Evolutionary conservation across 164 flowering plant species (phyloP).

Genomic region (Warburgia ugandensis): DNA sequence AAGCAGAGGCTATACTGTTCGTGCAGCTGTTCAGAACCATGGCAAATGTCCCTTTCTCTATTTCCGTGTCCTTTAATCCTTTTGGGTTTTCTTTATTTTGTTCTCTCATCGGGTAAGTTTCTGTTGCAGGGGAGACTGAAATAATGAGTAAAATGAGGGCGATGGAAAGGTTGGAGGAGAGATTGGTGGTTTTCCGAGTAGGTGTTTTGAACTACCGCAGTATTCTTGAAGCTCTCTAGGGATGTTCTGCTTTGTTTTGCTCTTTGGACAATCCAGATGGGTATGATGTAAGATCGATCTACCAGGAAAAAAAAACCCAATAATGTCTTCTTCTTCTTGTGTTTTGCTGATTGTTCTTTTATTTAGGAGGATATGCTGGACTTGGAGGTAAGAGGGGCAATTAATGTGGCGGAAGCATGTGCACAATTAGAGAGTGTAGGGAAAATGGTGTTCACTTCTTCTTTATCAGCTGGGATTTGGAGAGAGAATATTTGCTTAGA

Average conservation of each 20-base stretch:
- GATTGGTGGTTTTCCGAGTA: conserved; percentile 32
- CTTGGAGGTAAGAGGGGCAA: conserved; percentile 63
- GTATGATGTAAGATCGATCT: conserved; percentile 39
- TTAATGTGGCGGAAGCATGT: conserved; percentile 70
- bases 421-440: conserved; percentile 45
- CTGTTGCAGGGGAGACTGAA: conserved; percentile 31
- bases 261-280: conserved; percentile 41
- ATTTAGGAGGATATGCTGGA: conserved; percentile 47
- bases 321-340: not conserved
- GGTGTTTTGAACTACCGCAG: conserved; percentile 60
- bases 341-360: not conserved
- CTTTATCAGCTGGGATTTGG: conserved; percentile 61
- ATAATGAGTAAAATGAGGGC: conserved; percentile 33
- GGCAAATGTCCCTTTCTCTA: conserved; percentile 14
- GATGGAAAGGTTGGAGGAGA: conserved; percentile 29
- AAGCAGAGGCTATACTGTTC: conserved; percentile 45
- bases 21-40: conserved; percentile 49
- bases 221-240: conserved; percentile 45
- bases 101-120: conserved; percentile 1
- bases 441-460: conserved; percentile 57
- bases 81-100: not conserved
- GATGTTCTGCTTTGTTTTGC: conserved; percentile 51
- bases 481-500: conserved; percentile 36
- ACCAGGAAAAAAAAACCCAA: not conserved
- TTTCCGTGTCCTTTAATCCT: not conserved